Evolutionary conservation across 805 yeast genomes (phyloP), one percentile per base, ranked within the genome.

Genomic region (Candida michaelii): DNA sequence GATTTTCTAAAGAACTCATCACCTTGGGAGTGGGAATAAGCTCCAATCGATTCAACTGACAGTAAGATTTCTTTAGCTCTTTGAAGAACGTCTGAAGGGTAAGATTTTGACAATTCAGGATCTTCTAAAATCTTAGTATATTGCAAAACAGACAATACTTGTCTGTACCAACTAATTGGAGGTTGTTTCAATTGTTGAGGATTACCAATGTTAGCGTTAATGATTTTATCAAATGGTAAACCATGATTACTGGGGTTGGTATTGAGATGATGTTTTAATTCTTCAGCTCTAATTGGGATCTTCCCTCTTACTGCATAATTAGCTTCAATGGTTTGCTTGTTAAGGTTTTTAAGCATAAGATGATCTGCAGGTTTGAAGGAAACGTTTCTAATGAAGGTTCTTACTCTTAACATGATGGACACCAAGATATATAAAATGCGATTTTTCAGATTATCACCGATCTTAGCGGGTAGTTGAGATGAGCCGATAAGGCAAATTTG

Each of bases 131-230:
- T 63, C 23, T 73, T 77, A 0, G 99, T 98, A 61, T 87, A 85
- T 66, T 93, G 97, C 53, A 91, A 67, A 33, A 90, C 63, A 0
- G 97, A 79, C 46, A 91, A 69, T 3, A 90, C 96, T 60, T 90
- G 95, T 55, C 99, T 78, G 65, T 89, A 90, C 71, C 93, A 93
- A n/a, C 96, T 87, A 54, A 93, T 73, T 1, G 99, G 99, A 56
- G 82, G 77, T 64, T 93, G 99, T 53, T 89, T 91, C 59, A 93
- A 74, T 62, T 91, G 98, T 65, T 93, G 99, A 2, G 99, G 99
- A 61, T 93, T 93, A 23, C 99, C 99, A 49, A 93, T 93, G 61
- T 93, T 93, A 49, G 97, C 93, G 56, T 80, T 83, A 59, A 95
- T 85, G 54, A 93, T 86, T 46, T 77, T 69, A 32, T 76, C 66